Evolutionary conservation across 2,329 filamentous ascomycete species (phyloP).

Genomic region (Calonectria honghensis): DNA sequence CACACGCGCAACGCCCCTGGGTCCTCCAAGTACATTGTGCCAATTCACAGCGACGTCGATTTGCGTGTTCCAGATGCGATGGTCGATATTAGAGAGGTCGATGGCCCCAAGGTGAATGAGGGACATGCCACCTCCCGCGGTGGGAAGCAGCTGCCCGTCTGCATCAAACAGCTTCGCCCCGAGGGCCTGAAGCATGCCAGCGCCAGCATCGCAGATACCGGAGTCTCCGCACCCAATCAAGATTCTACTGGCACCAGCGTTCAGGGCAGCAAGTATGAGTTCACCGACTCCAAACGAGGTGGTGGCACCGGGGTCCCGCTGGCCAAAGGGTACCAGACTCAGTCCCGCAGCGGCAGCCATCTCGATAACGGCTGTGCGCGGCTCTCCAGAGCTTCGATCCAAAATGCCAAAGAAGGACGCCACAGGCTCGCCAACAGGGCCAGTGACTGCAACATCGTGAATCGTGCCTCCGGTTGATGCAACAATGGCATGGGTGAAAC

Average conservation of each 20-base stretch:
- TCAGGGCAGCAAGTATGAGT: slow-evolving; percentile 66
- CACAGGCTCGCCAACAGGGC: slow-evolving; percentile 65
- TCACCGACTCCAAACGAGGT: slow-evolving; percentile 72
- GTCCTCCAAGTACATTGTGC: slow-evolving; percentile 70
- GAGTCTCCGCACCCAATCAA: slow-evolving; percentile 73
- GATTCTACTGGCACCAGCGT: slow-evolving; percentile 66
- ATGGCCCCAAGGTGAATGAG: slow-evolving; percentile 62
- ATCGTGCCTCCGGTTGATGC: slow-evolving; percentile 64
- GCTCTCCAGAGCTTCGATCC: slow-evolving; percentile 47
- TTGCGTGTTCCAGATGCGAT: slow-evolving; percentile 47
- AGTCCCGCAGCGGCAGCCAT: slow-evolving; percentile 73
- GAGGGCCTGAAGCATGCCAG: slow-evolving; percentile 72
- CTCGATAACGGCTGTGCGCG: slow-evolving; percentile 68
- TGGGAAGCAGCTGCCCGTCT: slow-evolving; percentile 60
- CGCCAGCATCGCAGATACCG: slow-evolving; percentile 72
- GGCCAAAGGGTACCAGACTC: slow-evolving; percentile 66
- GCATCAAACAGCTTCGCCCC: slow-evolving; percentile 66
- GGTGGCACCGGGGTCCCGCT: slow-evolving; percentile 67
- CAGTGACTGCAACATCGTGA: slow-evolving; percentile 61
- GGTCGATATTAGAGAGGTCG: slow-evolving; percentile 62
- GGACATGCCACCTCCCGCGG: slow-evolving; percentile 63
- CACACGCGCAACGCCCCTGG: slow-evolving; percentile 68
- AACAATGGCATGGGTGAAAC: slow-evolving; percentile 69
- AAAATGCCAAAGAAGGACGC: slow-evolving; percentile 69
- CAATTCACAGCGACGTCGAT: slow-evolving; percentile 72